Evolutionary conservation across 768 basidiomycete species (phyloP).

Genomic region (Boletus bicolor): DNA sequence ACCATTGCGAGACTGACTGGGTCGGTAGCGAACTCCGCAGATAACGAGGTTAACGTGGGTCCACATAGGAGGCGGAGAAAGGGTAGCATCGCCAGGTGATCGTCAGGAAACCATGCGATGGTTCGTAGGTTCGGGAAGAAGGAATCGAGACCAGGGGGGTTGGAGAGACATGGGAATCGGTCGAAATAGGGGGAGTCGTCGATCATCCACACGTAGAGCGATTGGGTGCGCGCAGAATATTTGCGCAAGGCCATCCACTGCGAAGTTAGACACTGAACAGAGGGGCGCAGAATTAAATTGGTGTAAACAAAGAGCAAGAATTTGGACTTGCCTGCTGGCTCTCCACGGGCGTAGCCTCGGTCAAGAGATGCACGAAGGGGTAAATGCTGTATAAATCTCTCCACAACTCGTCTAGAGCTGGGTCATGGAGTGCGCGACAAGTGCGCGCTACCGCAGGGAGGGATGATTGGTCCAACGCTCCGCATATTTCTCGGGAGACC

Average conservation of each 20-base stretch:
- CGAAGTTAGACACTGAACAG: background rate
- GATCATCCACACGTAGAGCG: conserved; percentile 20
- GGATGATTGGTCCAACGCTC: conserved; percentile 4
- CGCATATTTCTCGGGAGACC: conserved; percentile 18
- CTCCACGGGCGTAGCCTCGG: background rate
- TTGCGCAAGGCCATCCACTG: conserved; percentile 20
- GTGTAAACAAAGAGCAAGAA: background rate
- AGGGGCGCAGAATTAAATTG: background rate
- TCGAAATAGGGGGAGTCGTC: conserved; percentile 14
- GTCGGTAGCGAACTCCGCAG: conserved; percentile 20
- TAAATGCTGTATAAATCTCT: conserved; percentile 18
- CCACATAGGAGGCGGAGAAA: conserved; percentile 26
- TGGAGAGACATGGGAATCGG: conserved; percentile 10
- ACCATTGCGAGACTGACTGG: conserved; percentile 14
- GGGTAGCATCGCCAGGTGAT: conserved; percentile 18
- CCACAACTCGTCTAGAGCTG: conserved; percentile 28
- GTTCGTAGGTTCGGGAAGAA: conserved; percentile 25
- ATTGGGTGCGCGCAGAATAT: conserved; percentile 20
- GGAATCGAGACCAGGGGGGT: conserved; percentile 7
- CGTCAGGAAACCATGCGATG: conserved; percentile 22
- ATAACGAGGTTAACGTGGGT: conserved; percentile 17
- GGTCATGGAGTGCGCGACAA: conserved; percentile 21
- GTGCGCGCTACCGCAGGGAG: conserved; percentile 24
- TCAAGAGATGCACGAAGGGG: conserved; percentile 21
- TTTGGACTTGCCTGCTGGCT: conserved; percentile 10